Base-by-base conservation (phyloP, 192 early-diverging fungal species). In the Coemansia sp. region DNA sequence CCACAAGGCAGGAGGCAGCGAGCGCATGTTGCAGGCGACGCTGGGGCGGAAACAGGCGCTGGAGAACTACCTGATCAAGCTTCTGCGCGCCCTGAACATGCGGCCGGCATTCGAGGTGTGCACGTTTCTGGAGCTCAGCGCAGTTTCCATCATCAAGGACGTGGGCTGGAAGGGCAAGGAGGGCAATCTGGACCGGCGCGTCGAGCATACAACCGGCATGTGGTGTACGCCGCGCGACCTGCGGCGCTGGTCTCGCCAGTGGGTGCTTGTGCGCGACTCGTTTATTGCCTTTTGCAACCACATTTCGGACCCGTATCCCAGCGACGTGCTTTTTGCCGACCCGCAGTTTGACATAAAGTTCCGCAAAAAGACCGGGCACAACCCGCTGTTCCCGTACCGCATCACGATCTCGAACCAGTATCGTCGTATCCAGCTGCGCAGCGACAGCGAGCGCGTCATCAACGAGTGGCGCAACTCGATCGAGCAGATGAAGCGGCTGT, bases 141-240 rank as follows among this genome's bases (percentile, higher is more conserved):
- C 86, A 14, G 82, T 89, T 36, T 87, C 86, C 19, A 83, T 92
- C 48, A 84, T 85, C 34, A 88, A 84, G 61, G 88, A 90, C 50
- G 88, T 90, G 75, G 87, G 90, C 0, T 92, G 90, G 90, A 92
- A 92, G 62, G 90, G 90, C 45, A 92, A 92, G 55, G 90, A 92
- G 62, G 88, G 86, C 13, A 87, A 86, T 55, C 64, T 90, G 55
- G 87, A 88, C 47, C 83, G 85, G 23, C 86, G 84, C 25, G 74
- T 85, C 24, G 85, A 86, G 47, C 82, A 83, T 60, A 80, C 74
- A 9, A 69, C 59, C 5, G 81, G 72, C 7, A 65, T 75, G 24
- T 80, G 83, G 64, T 70, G 69, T 62, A 81, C 71, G 61, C 67
- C 67, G 56, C 82, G 64, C 55, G 80, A 77, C 32, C 62, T 73